Conservation (phyloP, 75 land plant species). For the Larix kaempferi region DNA sequence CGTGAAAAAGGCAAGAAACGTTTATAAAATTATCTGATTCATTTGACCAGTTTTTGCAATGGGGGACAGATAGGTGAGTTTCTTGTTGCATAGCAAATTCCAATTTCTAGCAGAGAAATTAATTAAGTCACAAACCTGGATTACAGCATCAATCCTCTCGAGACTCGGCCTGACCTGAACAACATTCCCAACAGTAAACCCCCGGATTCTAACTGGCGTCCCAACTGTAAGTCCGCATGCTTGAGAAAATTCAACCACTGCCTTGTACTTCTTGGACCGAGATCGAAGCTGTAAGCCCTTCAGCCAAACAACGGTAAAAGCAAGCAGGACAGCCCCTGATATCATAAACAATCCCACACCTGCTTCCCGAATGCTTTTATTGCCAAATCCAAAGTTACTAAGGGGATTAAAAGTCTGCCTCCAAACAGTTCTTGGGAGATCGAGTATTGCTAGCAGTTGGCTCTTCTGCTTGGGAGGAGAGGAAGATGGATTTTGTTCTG, state of each 20-base stretch:
- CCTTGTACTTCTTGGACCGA: slow-evolving; percentile 63
- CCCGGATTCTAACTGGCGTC: slow-evolving; percentile 91
- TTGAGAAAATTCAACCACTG: slow-evolving; percentile 80
- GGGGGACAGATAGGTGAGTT: too few relatives aligned
- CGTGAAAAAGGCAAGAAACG: too few relatives aligned
- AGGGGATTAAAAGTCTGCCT: slow-evolving; percentile 60
- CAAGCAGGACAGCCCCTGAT: slow-evolving; percentile 72
- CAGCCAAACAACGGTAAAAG: slow-evolving; percentile 76
- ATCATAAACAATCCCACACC: slow-evolving; percentile 92
- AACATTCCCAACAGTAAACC: slow-evolving; percentile 89
- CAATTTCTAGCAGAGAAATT: neutral
- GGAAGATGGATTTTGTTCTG: neutral
- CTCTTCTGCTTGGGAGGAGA: slow-evolving; percentile 6
- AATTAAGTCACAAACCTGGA: slow-evolving; percentile 58
- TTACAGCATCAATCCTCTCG: slow-evolving; percentile 80
- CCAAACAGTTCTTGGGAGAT: slow-evolving; percentile 68
- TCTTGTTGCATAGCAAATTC: too few relatives aligned
- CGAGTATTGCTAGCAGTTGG: slow-evolving; percentile 36
- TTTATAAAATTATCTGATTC: too few relatives aligned
- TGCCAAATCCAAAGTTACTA: slow-evolving; percentile 90
- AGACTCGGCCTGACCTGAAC: slow-evolving; percentile 72
- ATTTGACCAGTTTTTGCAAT: too few relatives aligned
- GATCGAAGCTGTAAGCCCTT: slow-evolving; percentile 78
- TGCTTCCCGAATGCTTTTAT: slow-evolving; percentile 85
- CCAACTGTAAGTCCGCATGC: slow-evolving; percentile 93